Base-by-base conservation (phyloP, 202 grass and related monocot genomes). In the Musa balbisiana region DNA sequence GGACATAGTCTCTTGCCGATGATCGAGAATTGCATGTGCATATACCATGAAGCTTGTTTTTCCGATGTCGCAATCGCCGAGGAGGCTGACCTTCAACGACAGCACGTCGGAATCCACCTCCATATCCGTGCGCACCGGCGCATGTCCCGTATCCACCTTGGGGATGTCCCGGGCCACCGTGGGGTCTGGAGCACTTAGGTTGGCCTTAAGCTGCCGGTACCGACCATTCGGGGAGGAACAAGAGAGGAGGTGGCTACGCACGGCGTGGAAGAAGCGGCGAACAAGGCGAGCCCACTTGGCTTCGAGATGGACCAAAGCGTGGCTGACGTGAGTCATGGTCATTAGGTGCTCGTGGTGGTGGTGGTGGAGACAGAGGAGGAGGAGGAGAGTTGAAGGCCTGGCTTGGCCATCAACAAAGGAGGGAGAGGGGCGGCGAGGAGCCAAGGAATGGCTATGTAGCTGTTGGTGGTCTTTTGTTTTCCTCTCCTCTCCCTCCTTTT, bases 21-120 rank as follows among this genome's bases (percentile, higher is more conserved):
- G 29, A 62, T 77, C 54, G 13, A 66, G 22, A 50, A 50, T 12
- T 9, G 11, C 3, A 0, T 12, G 14, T 62, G 8, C n/a, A 10
- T 52, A 13, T 67, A 84, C 82, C 82, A 84, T 80, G 77, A 84
- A 84, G 77, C 75, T 84, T 6, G 82, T 80, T 74, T 84, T 84
- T 52, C 82, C 82, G 19, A 60, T 84, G 12, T 63, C 11, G 14
- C 60, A 64, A 59, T 84, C 82, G 20, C 82, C 82, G 12, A 84
- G 76, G 62, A 84, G 76, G 60, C 69, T 79, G n/a, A 84, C 59
- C 70, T 84, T 84, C 53, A 76, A 19, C 27, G 73, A 62, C 62
- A 84, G 53, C 71, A 84, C 20, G 67, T 84, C 71, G 11, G 82
- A 10, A 2, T 54, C 59, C 53, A 24, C 51, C 55, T 80, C 77